A percentile compares a stretch with the other conserved stretches of the same genome.
phyloP scores from a whole-genome alignment of 2,329 filamentous ascomycete species.

The Gnomoniopsis sp. region DNA sequence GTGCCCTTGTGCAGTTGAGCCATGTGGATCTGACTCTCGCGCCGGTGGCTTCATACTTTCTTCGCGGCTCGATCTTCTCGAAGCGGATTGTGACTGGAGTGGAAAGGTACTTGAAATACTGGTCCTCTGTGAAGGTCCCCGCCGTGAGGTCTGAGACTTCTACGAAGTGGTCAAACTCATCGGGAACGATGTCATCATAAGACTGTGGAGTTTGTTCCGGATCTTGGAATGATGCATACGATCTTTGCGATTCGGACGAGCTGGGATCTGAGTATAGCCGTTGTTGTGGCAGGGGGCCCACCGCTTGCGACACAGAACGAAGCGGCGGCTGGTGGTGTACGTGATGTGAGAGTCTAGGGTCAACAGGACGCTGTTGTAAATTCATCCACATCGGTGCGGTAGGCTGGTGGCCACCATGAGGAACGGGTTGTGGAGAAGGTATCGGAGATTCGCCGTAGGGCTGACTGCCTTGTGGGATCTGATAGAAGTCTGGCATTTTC shows the following conservation, averaged over 20 bases:
- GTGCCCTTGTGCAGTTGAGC: constrained; percentile 33
- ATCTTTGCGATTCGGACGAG: not conserved
- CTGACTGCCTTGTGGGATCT: not conserved
- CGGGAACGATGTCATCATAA: constrained; percentile 7
- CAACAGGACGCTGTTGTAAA: not conserved
- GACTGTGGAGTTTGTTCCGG: not conserved
- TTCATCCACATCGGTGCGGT: not conserved
- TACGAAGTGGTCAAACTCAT: constrained; percentile 14
- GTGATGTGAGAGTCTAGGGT: not conserved
- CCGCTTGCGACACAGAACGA: not conserved
- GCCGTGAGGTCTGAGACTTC: constrained; percentile 35
- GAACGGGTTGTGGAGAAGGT: not conserved
- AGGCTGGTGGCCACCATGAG: not conserved
- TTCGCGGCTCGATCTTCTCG: constrained; percentile 33
- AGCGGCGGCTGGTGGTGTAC: not conserved
- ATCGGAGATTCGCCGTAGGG: not conserved
- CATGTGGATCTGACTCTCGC: constrained; percentile 33
- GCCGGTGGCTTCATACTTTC: constrained; percentile 35
- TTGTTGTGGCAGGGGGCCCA: not conserved
- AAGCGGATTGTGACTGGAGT: constrained; percentile 39
- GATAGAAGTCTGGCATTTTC: constrained; percentile 3
- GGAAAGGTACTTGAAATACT: constrained; percentile 37
- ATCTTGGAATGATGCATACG: not conserved
- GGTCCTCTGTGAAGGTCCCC: constrained; percentile 33
- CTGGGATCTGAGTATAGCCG: not conserved